phyloP scores from a whole-genome alignment of 805 yeast species.

The Candida yuanshanica region DNA sequence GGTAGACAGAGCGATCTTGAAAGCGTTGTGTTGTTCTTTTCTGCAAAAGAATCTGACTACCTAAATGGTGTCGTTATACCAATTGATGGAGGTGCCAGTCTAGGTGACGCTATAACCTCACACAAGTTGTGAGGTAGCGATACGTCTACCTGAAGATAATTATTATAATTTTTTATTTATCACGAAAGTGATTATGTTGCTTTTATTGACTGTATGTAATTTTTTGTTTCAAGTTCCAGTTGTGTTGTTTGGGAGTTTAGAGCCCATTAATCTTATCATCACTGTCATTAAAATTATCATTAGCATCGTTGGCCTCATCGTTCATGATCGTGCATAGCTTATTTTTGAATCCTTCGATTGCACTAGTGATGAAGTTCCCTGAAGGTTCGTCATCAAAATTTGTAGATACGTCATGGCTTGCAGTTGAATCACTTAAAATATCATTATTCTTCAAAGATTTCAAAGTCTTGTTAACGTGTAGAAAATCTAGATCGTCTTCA shows the following conservation, averaged over 20 bases:
- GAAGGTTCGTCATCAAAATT: not conserved
- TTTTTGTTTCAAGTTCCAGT: too few species aligned
- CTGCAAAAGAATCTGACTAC: constrained; percentile 52
- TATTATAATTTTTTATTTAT: too few species aligned
- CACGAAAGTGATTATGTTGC: not conserved
- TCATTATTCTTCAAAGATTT: constrained; percentile 5
- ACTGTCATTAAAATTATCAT: constrained; percentile 8
- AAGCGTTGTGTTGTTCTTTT: constrained; percentile 48
- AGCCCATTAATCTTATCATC: constrained; percentile 16
- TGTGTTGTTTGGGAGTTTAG: not conserved
- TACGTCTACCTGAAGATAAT: too few species aligned
- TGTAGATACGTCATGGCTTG: constrained; percentile 1
- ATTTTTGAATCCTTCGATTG: constrained; percentile 14
- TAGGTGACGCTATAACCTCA: constrained; percentile 26
- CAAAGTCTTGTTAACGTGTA: constrained; percentile 18
- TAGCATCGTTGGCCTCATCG: constrained; percentile 7
- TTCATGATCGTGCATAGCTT: constrained; percentile 4
- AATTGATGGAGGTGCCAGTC: constrained; percentile 62
- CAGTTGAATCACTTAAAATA: constrained; percentile 8
- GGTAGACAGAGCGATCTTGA: constrained; percentile 59
- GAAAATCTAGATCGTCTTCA: constrained; percentile 21
- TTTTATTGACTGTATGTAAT: not conserved
- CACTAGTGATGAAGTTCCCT: constrained; percentile 11
- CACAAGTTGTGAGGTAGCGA: not conserved
- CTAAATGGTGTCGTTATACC: constrained; percentile 64